Percentiles rank a stretch among this genome's conserved stretches.
Evolutionary conservation across 2,329 filamentous ascomycete genomes (phyloP).

Genomic region (Fusarium palustre): DNA sequence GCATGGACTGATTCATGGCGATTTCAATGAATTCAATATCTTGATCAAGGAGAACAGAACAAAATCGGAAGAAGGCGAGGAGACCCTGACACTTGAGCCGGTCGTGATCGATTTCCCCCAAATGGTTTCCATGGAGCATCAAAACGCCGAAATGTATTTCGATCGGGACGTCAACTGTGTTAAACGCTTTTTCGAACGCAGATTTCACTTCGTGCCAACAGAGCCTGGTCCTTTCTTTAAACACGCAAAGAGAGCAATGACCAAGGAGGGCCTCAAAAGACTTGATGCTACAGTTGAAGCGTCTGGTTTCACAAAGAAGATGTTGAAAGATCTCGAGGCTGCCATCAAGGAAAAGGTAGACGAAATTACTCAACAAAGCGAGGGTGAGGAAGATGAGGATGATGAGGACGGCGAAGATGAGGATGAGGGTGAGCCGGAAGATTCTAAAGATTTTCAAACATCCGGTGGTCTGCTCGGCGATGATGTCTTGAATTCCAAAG

Average conservation of each 20-base stretch:
- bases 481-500: conserved; percentile 31
- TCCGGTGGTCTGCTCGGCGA: conserved; percentile 40
- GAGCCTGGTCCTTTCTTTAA: conserved; percentile 86
- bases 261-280: conserved; percentile 72
- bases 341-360: conserved; percentile 85
- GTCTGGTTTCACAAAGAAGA: conserved; percentile 95
- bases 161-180: conserved; percentile 95
- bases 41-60: conserved; percentile 80
- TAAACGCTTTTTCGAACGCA: conserved; percentile 90
- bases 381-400: conserved; percentile 48
- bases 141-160: conserved; percentile 97
- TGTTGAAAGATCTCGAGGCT: conserved; percentile 91
- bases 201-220: conserved; percentile 88
- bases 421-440: conserved; percentile 43
- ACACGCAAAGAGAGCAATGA: conserved; percentile 81
- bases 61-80: conserved; percentile 55
- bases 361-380: conserved; percentile 54
- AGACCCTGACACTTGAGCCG: conserved; percentile 71
- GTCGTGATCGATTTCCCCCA: conserved; percentile 98
- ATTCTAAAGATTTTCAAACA: conserved; percentile 35
- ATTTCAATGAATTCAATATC: conserved; percentile 99
- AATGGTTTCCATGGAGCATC: conserved; percentile 95
- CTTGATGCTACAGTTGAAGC: conserved; percentile 91
- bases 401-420: conserved; percentile 50
- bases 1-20: conserved; percentile 93